A percentile compares a stretch with the other conserved stretches of the same genome.
Evolutionary conservation across 306 rosid species (phyloP).

Genomic region (Quercus suber): DNA sequence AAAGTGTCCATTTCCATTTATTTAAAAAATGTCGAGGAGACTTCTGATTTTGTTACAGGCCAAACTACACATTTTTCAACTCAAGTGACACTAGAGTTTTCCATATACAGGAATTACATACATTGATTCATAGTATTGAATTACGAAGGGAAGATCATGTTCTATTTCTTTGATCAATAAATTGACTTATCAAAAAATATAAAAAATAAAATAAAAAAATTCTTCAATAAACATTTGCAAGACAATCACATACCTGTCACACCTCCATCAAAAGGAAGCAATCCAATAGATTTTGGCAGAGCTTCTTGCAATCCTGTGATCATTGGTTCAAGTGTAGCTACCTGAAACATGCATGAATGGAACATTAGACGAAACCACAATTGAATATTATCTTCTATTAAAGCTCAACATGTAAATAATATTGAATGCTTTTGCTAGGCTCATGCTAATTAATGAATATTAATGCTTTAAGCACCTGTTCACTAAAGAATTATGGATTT

Average conservation of each 20-base stretch:
- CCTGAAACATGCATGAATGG: conserved; percentile 41
- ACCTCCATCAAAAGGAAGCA: conserved; percentile 97
- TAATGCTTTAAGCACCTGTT: neutral
- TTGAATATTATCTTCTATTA: neutral
- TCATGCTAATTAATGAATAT: neutral
- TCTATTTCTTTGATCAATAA: too few species aligned
- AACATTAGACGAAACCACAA: conserved; percentile 20
- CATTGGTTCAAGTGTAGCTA: conserved; percentile 85
- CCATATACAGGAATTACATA: neutral
- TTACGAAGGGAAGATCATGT: neutral
- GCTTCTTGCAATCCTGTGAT: conserved; percentile 91
- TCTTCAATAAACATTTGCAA: neutral
- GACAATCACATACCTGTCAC: conserved; percentile 65
- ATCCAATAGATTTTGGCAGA: conserved; percentile 89
- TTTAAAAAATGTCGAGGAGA: neutral
- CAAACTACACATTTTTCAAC: neutral
- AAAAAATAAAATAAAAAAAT: neutral
- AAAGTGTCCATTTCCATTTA: neutral
- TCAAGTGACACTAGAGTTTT: neutral
- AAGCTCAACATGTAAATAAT: neutral
- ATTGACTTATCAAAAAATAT: too few species aligned
- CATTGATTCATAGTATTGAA: neutral
- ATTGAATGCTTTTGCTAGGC: neutral
- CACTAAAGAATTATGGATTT: neutral
- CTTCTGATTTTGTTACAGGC: neutral